Base-by-base conservation (phyloP, 768 basidiomycete species). In the Basidioascus undulatus region DNA sequence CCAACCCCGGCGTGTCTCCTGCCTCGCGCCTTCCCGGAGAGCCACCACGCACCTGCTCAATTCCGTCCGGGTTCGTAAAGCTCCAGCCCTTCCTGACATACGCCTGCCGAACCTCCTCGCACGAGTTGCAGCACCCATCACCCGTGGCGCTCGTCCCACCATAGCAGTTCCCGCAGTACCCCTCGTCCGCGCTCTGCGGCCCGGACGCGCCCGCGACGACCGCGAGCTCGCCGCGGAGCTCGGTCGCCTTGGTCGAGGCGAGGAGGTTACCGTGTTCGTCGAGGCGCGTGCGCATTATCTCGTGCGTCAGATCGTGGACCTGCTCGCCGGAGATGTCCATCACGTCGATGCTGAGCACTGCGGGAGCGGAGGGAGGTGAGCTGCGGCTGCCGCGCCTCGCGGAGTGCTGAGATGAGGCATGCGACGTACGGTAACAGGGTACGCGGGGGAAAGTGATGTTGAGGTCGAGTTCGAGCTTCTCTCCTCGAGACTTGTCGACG, bases 271-370 rank as follows among this genome's bases (percentile, higher is more conserved):
- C 82, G 3, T 60, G 47, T 16, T 62, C 54, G 45, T 73, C 67
- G 24, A 94, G 60, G 12, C 92, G 71, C 11, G 71, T 74, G 58
- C 94, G 94, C 42, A 74, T 52, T 41, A 96, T 68, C 52, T 82
- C 83, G 57, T 94, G 87, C 7, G 83, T 70, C 37, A 94, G 56
- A 53, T 94, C 83, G 44, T 76, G 68, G 56, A 94, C 89, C 23
- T 77, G 72, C 64, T 94, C 92, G 21, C 92, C 92, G 44, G 79
- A 82, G 44, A 98, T 92, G 54, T 98, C 92, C 81, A 94, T 87
- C 39, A 96, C 73, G 59, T 98, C 92, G 40, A 96, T 61, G 55
- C 82, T 87, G 40, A 98, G 68, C 35, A 98, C 89, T 98, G 52
- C 23, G 9, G 24, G 46, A 40, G 42, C 24, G 19, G 26, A 11